Conservation (phyloP, 805 yeast genomes). For the Wickerhamomyces hampshirensis region DNA sequence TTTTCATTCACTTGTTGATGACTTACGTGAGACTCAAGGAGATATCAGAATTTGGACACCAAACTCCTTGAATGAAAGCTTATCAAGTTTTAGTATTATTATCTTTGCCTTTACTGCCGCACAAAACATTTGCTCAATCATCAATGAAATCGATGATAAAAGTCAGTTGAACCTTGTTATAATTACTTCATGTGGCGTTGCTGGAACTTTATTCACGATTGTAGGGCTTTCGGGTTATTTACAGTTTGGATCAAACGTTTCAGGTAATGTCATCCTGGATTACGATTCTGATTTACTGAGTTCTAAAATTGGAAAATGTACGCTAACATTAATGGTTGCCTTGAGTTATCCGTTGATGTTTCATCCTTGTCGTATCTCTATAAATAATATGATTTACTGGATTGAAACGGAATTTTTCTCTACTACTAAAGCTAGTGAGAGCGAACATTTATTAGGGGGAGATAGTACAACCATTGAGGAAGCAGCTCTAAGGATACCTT, state of each 20-base stretch:
- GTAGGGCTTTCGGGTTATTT: constrained; percentile 70
- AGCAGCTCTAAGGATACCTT: constrained; percentile 35
- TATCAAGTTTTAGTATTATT: constrained; percentile 67
- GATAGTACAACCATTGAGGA: constrained; percentile 14
- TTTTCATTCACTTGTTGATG: constrained; percentile 44
- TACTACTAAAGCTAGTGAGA: constrained; percentile 5
- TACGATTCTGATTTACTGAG: constrained; percentile 49
- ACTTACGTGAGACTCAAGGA: constrained; percentile 41
- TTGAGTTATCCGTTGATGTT: constrained; percentile 75
- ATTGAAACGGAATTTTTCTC: constrained; percentile 22
- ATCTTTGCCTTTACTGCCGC: constrained; percentile 81
- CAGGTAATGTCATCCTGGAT: constrained; percentile 67
- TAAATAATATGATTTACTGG: constrained; percentile 60
- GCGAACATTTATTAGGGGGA: constrained; percentile 8
- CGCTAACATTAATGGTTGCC: constrained; percentile 68
- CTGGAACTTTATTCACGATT: constrained; percentile 52
- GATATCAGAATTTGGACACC: constrained; percentile 37
- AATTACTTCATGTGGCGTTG: constrained; percentile 42
- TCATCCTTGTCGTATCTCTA: constrained; percentile 73
- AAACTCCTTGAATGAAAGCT: constrained; percentile 38
- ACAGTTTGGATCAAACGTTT: constrained; percentile 61
- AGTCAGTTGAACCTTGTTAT: constrained; percentile 48
- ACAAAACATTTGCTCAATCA: constrained; percentile 74
- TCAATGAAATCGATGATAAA: constrained; percentile 60
- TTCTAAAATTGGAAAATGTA: constrained; percentile 50